Base-by-base conservation (phyloP, 73 alveolate genomes). In the Urostyla sp. region DNA sequence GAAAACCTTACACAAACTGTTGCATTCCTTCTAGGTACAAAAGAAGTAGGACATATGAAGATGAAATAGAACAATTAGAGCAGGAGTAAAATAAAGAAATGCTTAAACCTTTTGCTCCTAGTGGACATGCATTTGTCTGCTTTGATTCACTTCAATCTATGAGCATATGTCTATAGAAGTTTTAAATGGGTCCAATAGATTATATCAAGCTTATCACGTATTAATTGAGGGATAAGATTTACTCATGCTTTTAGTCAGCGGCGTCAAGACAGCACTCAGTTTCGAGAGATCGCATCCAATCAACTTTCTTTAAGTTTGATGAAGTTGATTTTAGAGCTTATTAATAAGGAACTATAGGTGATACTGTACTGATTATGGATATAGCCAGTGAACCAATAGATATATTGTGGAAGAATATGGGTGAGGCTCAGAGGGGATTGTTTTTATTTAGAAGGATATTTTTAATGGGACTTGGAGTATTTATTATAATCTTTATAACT, bases 121-220 rank as follows among this genome's bases (percentile, higher is more conserved):
- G 93, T 27, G 98, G 98, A 5, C 99, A 95, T 83, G 98, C 98
- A 13, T 87, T 94, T 60, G 93, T 94, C 11, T 86, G 94, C 48
- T 94, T 95, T 69, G 97, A 95, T 67, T 75, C 96, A 37, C 58
- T 88, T 38, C 61, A 86, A 18, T 90, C 95, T 40, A 94, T 92
- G 27, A 89, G 87, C 56, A 77, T 53, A 53, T 89, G 79, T 21
- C 48, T 92, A 43, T 38, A 79, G 53, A 76, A 82, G 32, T 94
- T 86, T 75, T 49, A 73, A 43, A 59, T 60, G 45, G 67, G 73
- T 18, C 85, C 85, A 11, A 63, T 38, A 55, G 30, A 73, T 35
- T 51, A 73, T 49, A 18, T 34, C 18, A 73, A 51, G 53, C 18
- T 73, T 23, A n/a, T 73, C 30, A 34, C 20, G 23, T 49, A 52